phyloP scores from a whole-genome alignment of 2,329 filamentous ascomycete species.

The Kalmusia sp. region DNA sequence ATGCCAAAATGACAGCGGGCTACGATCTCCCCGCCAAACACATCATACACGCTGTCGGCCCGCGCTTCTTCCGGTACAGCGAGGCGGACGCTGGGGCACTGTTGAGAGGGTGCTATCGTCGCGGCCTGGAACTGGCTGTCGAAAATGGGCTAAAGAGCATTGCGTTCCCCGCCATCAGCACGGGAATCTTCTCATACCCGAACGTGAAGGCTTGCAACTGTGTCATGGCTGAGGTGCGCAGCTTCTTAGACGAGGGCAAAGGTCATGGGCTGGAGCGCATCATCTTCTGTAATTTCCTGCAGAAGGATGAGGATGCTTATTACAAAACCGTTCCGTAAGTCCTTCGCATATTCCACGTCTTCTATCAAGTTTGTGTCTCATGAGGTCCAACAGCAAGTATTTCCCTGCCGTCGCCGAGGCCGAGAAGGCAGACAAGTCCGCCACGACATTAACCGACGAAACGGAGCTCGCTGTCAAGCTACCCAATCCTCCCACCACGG shows the following conservation, averaged over 20 bases:
- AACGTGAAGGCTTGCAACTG: constrained; percentile 73
- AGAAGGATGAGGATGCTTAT: constrained; percentile 80
- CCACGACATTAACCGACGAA: constrained; percentile 37
- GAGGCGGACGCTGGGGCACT: constrained; percentile 49
- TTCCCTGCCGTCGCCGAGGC: constrained; percentile 39
- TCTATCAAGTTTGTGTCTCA: constrained; percentile 10
- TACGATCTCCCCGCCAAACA: constrained; percentile 78
- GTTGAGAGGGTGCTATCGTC: constrained; percentile 71
- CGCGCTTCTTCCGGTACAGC: constrained; percentile 66
- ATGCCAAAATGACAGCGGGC: constrained; percentile 81
- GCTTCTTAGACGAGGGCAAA: constrained; percentile 59
- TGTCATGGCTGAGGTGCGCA: constrained; percentile 68
- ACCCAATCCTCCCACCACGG: constrained; percentile 57
- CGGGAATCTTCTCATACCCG: constrained; percentile 89
- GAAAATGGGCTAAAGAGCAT: constrained; percentile 71
- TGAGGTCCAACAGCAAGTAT: constrained; percentile 30
- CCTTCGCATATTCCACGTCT: fast-evolving
- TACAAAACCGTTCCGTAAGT: constrained; percentile 75
- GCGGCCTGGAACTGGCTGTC: constrained; percentile 75
- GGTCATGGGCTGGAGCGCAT: constrained; percentile 69
- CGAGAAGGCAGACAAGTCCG: constrained; percentile 13
- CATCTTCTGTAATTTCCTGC: constrained; percentile 83
- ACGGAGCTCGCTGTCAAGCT: constrained; percentile 51
- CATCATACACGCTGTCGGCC: constrained; percentile 91
- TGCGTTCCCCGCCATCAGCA: constrained; percentile 86